Base-by-base conservation (phyloP, 495 filamentous ascomycete species). In the Penicillium atrosanguineum region DNA sequence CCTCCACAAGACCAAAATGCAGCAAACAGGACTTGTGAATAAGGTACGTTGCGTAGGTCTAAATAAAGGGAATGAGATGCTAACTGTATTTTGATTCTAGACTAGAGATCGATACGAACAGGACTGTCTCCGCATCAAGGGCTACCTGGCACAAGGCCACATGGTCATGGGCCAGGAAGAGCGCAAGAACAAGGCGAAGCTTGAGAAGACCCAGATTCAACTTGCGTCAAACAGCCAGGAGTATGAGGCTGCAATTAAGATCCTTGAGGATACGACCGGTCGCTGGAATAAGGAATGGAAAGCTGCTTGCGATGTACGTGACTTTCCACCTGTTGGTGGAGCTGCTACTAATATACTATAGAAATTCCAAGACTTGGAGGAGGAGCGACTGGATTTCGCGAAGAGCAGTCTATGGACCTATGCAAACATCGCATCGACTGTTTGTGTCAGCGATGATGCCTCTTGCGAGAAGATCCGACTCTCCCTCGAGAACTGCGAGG, bases 131-230 rank as follows among this genome's bases (percentile, higher is more conserved):
- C 93, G 94, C 64, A 97, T 99, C 62, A 99, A 99, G 65, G 94
- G 95, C 18, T 99, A 97, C 62, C 82, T 97, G 16, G 95, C 95
- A 8, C 95, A 99, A 70, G 95, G 94, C 16, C 95, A 99, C 64
- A 99, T 99, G 95, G 95, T 99, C 37, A 97, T 97, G 95, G 95
- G 95, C 11, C 95, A 99, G 54, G 95, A 99, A 60, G 95, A 99
- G 71, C 81, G 93, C 36, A 97, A 97, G 74, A 99, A 99, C 70
- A 99, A 99, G 74, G 90, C 93, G 21, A 96, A 94, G 70, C 83
- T 99, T 43, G 95, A 99, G 69, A 99, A 99, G 77, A 97, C 95
- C 6, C 95, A 97, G 68, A 93, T 95, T 59, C 92, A 94, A 60
- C 76, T 97, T 25, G 90, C 93, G 0, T 86, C 81, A 14, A 90